Base-by-base conservation (phyloP, 768 basidiomycete genomes). In the Chiua virens region DNA sequence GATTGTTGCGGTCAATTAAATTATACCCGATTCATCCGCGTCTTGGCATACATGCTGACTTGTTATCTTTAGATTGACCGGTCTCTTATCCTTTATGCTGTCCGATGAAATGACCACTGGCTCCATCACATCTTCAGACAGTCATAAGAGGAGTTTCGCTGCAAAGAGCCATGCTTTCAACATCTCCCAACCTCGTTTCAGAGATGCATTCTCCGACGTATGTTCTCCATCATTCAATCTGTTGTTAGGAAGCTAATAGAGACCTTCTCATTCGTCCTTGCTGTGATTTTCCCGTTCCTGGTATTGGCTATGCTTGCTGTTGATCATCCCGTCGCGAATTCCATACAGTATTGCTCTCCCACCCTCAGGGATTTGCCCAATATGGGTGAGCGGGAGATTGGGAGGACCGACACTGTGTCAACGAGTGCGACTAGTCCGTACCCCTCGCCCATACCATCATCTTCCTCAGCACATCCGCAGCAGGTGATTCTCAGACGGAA, bases 91-190 rank as follows among this genome's bases (percentile, higher is more conserved):
- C 5, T 97, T 97, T 74, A 96, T 96, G 94, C 77, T 95, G 43
- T 86, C 89, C 1, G 92, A 97, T 59, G 94, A 97, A 71, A 93
- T 98, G 81, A 98, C 97, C 0, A 97, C 96, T 0, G 96, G 96
- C 10, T 92, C 90, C 1, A 83, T 95, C 27, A 89, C 82, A 8
- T 86, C 90, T 1, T 80, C 85, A 14, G 87, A 89, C 37, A 73
- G 78, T 6, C 88, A 98, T 62, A 96, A 93, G 71, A 81, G 80
- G 34, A 66, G 73, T 0, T 86, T 92, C 54, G 94, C 96, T 1
- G 71, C 75, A 6, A 79, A 83, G 45, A 92, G 89, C 64, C 96
- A 99, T 68, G 70, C 77, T 0, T 97, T 89, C 86, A 99, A 99
- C 65, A 60, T 95, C 37, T 62, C 71, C 28, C 87, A 92, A 64